Conservation (phyloP, 441 rosid species). For the Euphorbia celastroides region DNA sequence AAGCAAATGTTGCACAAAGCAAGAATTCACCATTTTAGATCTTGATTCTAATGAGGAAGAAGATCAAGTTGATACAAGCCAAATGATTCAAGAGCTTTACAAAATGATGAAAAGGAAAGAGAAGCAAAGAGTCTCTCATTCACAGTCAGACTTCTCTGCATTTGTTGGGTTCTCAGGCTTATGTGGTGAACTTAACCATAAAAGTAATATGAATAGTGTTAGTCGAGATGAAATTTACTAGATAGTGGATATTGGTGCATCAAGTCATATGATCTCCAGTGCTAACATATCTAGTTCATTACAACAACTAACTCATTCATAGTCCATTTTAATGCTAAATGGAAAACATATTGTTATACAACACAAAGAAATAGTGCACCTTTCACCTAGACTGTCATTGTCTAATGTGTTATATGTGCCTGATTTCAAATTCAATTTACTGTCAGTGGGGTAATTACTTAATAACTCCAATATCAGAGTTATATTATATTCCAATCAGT, state of each 20-base stretch:
- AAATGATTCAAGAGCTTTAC: background rate
- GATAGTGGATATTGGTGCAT: background rate
- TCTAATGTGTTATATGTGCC: too few relatives aligned
- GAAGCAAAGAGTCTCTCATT: background rate
- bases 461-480: too few relatives aligned
- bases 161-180: background rate
- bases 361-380: too few relatives aligned
- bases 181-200: background rate
- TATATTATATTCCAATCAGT: too few relatives aligned
- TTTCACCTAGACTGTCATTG: too few relatives aligned
- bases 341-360: too few relatives aligned
- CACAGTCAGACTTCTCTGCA: background rate
- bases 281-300: background rate
- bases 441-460: too few relatives aligned
- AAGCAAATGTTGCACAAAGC: too few relatives aligned
- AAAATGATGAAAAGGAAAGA: background rate
- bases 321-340: background rate
- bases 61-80: background rate
- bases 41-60: background rate
- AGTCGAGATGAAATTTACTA: background rate
- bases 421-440: too few relatives aligned
- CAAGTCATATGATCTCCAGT: background rate
- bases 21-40: too few relatives aligned
- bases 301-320: background rate
- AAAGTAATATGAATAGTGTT: background rate